These are phyloP conservation scores for Pichia sp. DNA, from an alignment of 1,139 yeast genomes.

Conservation along the genomic window DNA sequence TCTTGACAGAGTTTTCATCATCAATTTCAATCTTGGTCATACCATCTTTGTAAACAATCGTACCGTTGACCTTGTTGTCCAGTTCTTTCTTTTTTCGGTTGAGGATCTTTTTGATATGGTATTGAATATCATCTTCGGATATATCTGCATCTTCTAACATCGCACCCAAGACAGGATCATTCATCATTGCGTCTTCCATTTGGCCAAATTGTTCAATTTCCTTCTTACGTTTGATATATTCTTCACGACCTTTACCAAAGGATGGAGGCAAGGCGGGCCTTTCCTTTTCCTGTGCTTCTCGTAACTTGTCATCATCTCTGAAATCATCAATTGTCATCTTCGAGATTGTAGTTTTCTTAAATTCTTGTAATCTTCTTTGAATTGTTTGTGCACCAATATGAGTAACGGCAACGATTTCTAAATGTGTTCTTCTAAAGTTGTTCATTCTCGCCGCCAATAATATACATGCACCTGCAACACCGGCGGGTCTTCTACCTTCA, in stretches of 20 bases:
- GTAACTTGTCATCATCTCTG: conserved; percentile 34
- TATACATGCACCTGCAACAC: conserved; percentile 96
- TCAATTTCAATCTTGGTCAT: conserved; percentile 16
- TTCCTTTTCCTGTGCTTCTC: conserved; percentile 53
- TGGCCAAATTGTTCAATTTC: conserved; percentile 33
- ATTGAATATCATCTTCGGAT: conserved; percentile 44
- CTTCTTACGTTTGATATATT: conserved; percentile 37
- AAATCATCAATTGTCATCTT: conserved; percentile 71
- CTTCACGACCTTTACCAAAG: conserved; percentile 50
- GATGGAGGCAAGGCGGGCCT: conserved; percentile 77
- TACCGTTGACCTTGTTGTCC: conserved; percentile 25
- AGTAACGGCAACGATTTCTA: conserved; percentile 93
- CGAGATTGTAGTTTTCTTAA: conserved; percentile 75
- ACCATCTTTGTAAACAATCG: conserved; percentile 21
- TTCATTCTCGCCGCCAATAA: conserved; percentile 95
- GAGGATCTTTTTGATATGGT: conserved; percentile 43
- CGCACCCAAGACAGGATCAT: conserved; percentile 39
- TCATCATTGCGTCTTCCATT: conserved; percentile 37
- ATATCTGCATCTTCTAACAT: conserved; percentile 43
- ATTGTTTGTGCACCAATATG: conserved; percentile 94
- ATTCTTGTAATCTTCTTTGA: conserved; percentile 86
- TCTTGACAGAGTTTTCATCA: conserved; percentile 17
- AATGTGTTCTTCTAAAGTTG: conserved; percentile 85
- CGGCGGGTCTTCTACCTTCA: conserved; percentile 97
- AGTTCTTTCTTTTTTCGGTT: conserved; percentile 38